Base-by-base conservation (phyloP, 169 alveolate genomes). In the Cryptosporidium ubiquitum region DNA sequence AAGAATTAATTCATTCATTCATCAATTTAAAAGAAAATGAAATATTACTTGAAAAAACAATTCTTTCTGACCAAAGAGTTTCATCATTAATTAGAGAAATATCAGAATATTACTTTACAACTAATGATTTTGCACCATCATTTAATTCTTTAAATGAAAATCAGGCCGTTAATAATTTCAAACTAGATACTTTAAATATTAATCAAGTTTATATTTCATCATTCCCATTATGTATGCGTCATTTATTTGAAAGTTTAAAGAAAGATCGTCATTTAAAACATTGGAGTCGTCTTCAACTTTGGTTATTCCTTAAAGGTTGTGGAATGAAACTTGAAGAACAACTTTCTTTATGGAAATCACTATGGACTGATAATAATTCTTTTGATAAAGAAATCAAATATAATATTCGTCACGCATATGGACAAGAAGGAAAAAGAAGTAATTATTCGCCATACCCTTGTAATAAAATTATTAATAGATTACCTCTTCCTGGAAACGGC, bases 181-280 rank as follows among this genome's bases (percentile, higher is more conserved):
- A 79, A 79, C 39, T 79, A 12, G 86, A 79, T 20, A 42, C 35
- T 29, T 79, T 44, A 2, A 79, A 57, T 61, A 79, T 79, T 5
- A 39, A 79, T 55, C 91, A 86, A 86, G 86, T 95, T 20, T 95
- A 91, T 86, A 74, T 84, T 86, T 89, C 69, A 58, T 94, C 98
- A n/a, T 95, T 95, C 69, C 98, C 98, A 29, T 96, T 97, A 18
- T 95, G 98, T 92, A 95, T 95, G 98, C 94, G 97, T 47, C 94
- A 97, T 69, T 91, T 95, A 66, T 95, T 92, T 84, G 95, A 91
- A 71, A 91, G 93, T 84, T 94, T 93, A 91, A 42, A 92, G 92
- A 92, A 92, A 91, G 97, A 93, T 69, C 92, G 91, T 69, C 97
- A 95, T 71, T 42, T 95, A 68, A 96, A 95, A 85, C 97, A 95